Evolutionary conservation across 176 grass and related monocot species (phyloP).

Genomic region (Rhipidocladum racemiflorum): DNA sequence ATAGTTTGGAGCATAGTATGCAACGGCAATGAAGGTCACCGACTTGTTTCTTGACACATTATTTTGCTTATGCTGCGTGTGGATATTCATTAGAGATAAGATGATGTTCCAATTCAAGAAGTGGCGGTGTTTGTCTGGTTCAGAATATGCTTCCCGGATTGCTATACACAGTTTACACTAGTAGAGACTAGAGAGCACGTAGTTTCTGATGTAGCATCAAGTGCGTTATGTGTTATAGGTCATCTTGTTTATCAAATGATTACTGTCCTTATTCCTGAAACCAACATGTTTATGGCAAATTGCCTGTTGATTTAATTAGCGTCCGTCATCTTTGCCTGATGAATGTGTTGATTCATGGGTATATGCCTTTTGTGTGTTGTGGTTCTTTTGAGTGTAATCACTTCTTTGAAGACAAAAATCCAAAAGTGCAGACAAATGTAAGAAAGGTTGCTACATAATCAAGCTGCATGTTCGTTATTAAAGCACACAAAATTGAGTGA

Average conservation of each 20-base stretch:
- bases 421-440: background rate
- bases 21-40: background rate
- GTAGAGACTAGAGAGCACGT: background rate
- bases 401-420: background rate
- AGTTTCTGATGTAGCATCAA: background rate
- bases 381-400: background rate
- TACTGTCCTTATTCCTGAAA: background rate
- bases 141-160: background rate
- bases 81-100: background rate
- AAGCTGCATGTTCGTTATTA: background rate
- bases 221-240: background rate
- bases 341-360: background rate
- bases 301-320: background rate
- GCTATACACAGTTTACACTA: background rate
- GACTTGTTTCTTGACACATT: background rate
- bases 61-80: background rate
- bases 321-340: background rate
- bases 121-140: background rate
- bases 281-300: background rate
- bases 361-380: background rate
- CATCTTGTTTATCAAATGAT: background rate
- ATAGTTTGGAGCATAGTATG: background rate
- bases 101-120: background rate
- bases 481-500: background rate
- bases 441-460: background rate